These are phyloP conservation scores for Exophiala aquamarina DNA, from an alignment of 2,329 filamentous ascomycete species.

Conservation along the genomic window DNA sequence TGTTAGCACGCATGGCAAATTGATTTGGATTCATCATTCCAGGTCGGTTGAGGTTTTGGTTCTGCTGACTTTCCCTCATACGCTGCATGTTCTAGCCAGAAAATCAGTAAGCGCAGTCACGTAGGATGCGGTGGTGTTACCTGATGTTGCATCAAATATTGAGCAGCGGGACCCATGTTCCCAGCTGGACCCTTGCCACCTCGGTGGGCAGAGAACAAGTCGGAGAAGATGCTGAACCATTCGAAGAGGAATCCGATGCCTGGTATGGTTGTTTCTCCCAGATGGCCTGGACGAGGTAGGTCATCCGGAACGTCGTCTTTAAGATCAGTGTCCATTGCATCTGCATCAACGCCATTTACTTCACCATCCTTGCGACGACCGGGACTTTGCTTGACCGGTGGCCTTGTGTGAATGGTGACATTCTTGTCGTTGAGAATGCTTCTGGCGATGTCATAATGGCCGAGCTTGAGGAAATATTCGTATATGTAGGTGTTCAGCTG, in stretches of 20 bases:
- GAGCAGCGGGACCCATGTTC: slow-evolving; percentile 50
- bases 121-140: slow-evolving; percentile 51
- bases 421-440: slow-evolving; percentile 65
- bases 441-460: slow-evolving; percentile 80
- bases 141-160: slow-evolving; percentile 81
- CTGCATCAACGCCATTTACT: slow-evolving; percentile 70
- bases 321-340: slow-evolving; percentile 77
- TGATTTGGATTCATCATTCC: slow-evolving; percentile 58
- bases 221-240: slow-evolving; percentile 98
- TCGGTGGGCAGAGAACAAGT: slow-evolving; percentile 84
- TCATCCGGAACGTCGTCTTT: slow-evolving; percentile 80
- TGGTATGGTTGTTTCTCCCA: slow-evolving; percentile 67
- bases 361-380: slow-evolving; percentile 67
- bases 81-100: slow-evolving; percentile 33
- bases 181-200: slow-evolving; percentile 45
- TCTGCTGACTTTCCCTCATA: slow-evolving; percentile 72
- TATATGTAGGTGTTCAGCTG: slow-evolving; percentile 67
- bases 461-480: slow-evolving; percentile 77
- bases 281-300: slow-evolving; percentile 61
- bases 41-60: slow-evolving; percentile 67
- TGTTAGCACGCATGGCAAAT: slow-evolving; percentile 61
- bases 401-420: slow-evolving; percentile 56
- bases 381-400: slow-evolving; percentile 66
- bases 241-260: slow-evolving; percentile 72
- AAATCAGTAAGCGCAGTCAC: slow-evolving; percentile 16